Evolutionary conservation across 164 flowering plant genomes (phyloP).

Genomic region (Berberis thunbergii): DNA sequence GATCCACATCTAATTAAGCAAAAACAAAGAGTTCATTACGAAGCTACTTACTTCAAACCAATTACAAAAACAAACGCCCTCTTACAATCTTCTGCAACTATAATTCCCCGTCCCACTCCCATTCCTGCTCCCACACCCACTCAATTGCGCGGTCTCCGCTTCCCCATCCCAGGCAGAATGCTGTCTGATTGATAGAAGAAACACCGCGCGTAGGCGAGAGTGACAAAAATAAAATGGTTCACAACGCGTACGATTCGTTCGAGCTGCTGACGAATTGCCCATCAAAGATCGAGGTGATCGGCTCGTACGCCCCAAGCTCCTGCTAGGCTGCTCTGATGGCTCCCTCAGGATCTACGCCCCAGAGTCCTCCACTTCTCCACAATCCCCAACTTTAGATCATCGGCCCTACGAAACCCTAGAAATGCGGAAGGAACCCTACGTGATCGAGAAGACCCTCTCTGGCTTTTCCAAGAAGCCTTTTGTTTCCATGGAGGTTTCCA

Average conservation of each 20-base stretch:
- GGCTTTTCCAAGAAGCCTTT: slow-evolving; percentile 66
- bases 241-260: slow-evolving; percentile 83
- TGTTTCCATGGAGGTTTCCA: slow-evolving; percentile 56
- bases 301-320: slow-evolving; percentile 55
- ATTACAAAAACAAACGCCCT: no score
- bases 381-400: slow-evolving; percentile 34
- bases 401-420: slow-evolving; percentile 17
- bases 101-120: no score
- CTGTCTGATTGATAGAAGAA: background rate
- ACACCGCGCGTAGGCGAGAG: background rate
- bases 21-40: no score
- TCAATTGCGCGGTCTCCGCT: slow-evolving; percentile 9
- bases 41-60: no score
- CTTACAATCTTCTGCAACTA: no score
- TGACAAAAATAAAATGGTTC: slow-evolving; percentile 48
- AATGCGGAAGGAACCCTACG: slow-evolving; percentile 47
- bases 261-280: slow-evolving; percentile 52
- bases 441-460: slow-evolving; percentile 35
- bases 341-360: slow-evolving; percentile 69
- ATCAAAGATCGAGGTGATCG: slow-evolving; percentile 61
- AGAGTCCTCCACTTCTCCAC: slow-evolving; percentile 26
- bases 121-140: background rate
- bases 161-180: background rate
- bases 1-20: no score
- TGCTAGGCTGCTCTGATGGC: slow-evolving; percentile 71